phyloP scores from a whole-genome alignment of 164 flowering plant species.

The Chimonanthus praecox region DNA sequence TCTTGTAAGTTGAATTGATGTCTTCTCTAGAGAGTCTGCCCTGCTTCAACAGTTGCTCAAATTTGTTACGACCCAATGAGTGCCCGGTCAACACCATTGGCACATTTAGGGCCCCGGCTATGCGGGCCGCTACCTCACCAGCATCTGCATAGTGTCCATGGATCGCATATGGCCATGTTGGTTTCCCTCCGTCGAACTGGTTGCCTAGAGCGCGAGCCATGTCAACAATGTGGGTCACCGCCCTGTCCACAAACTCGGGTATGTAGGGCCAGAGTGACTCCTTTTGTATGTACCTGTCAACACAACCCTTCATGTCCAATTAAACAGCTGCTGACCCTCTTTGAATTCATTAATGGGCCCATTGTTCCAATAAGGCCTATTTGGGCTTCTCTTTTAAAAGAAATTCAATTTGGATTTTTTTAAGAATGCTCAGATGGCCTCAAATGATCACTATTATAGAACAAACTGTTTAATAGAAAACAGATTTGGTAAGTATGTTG shows the following conservation, averaged over 20 bases:
- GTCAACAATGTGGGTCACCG: constrained; percentile 58
- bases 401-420: too few relatives aligned
- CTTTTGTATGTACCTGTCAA: constrained; percentile 60
- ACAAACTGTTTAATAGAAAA: too few relatives aligned
- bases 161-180: constrained; percentile 75
- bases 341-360: too few relatives aligned
- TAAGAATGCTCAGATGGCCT: too few relatives aligned
- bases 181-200: constrained; percentile 47
- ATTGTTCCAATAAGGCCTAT: too few relatives aligned
- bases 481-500: too few relatives aligned
- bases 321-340: too few relatives aligned
- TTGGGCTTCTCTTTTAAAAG: too few relatives aligned
- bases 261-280: constrained; percentile 81
- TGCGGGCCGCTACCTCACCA: constrained; percentile 64
- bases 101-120: constrained; percentile 66
- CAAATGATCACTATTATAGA: too few relatives aligned
- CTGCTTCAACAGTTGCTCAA: constrained; percentile 76
- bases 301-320: background rate
- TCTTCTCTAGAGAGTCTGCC: constrained; percentile 66
- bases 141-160: constrained; percentile 95
- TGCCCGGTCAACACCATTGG: constrained; percentile 89
- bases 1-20: constrained; percentile 68
- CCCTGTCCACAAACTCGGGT: constrained; percentile 75
- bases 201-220: constrained; percentile 75
- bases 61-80: constrained; percentile 80